phyloP scores from a whole-genome alignment of 805 yeast species.

The Spencermartinsiella europaea region DNA sequence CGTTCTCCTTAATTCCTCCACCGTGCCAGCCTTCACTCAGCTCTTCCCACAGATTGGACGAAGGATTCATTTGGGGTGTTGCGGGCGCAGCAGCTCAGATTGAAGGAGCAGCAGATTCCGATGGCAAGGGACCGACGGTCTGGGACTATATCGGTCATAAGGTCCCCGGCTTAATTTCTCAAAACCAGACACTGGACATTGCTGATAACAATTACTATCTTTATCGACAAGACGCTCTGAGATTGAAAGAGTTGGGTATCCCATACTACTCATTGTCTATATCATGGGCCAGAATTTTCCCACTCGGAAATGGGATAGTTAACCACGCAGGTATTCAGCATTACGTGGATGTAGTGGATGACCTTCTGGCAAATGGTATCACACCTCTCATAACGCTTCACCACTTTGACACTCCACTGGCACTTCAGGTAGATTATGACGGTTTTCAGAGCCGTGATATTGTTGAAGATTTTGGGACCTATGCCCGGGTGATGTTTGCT shows the following conservation, averaged over 20 bases:
- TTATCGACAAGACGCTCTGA: conserved; percentile 32
- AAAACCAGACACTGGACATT: conserved; percentile 22
- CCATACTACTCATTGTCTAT: conserved; percentile 31
- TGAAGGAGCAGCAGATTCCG: conserved; percentile 34
- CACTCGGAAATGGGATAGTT: conserved; percentile 26
- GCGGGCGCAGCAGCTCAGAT: conserved; percentile 34
- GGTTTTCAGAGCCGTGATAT: conserved; percentile 28
- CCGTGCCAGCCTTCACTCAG: conserved; percentile 8
- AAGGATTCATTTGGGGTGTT: conserved; percentile 25
- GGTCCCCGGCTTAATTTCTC: conserved; percentile 11
- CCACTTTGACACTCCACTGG: conserved; percentile 33
- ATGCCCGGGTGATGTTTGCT: conserved; percentile 30
- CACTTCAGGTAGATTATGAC: conserved; percentile 21
- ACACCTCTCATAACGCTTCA: conserved; percentile 31
- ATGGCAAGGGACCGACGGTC: conserved; percentile 32
- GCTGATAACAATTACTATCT: conserved; percentile 33
- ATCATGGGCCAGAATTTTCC: conserved; percentile 34
- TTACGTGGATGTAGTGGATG: conserved; percentile 29
- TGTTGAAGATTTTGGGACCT: conserved; percentile 31
- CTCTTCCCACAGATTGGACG: conserved; percentile 4
- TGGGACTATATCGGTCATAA: conserved; percentile 23
- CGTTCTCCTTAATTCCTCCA: conserved; percentile 6
- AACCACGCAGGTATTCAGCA: conserved; percentile 28
- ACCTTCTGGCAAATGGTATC: conserved; percentile 22
- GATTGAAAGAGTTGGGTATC: conserved; percentile 32